Percentiles rank a stretch among this genome's conserved stretches.
phyloP scores from a whole-genome alignment of 176 grass and related monocot species.

The Oryza nivara region DNA sequence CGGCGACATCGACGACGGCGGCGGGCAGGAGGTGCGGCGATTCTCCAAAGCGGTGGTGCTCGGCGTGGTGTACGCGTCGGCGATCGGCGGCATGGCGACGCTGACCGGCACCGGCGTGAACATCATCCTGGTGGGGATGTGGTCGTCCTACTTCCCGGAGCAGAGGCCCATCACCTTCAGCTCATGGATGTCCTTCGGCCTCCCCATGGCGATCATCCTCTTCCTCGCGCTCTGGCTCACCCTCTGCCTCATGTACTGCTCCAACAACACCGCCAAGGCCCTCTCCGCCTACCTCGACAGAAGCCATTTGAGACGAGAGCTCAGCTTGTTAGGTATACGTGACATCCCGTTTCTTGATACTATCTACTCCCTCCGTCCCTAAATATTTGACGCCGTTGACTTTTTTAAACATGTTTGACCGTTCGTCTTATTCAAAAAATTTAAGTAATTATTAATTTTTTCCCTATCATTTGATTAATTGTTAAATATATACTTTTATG shows the following conservation, averaged over 20 bases:
- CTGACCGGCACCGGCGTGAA: slow-evolving; percentile 85
- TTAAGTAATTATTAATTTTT: no score
- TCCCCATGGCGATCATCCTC: slow-evolving; percentile 72
- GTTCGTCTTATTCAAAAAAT: no score
- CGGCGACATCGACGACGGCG: background rate
- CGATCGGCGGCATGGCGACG: slow-evolving; percentile 75
- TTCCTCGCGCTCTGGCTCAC: slow-evolving; percentile 68
- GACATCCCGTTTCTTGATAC: background rate
- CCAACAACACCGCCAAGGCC: slow-evolving; percentile 55
- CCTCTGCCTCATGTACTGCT: slow-evolving; percentile 73
- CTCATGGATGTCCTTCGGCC: slow-evolving; percentile 78
- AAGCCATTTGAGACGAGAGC: slow-evolving; percentile 76
- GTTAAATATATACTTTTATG: no score
- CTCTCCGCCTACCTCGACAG: slow-evolving; percentile 82
- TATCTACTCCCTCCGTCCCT: no score
- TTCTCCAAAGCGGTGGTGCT: slow-evolving; percentile 87
- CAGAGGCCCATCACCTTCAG: slow-evolving; percentile 78
- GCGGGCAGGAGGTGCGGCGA: slow-evolving; percentile 38
- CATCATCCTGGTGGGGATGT: slow-evolving; percentile 93
- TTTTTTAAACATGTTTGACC: no score
- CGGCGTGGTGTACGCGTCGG: slow-evolving; percentile 76
- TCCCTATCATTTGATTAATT: no score
- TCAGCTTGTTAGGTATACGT: slow-evolving; percentile 68
- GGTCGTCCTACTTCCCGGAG: slow-evolving; percentile 74
- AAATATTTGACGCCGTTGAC: no score